Evolutionary conservation across 306 rosid genomes (phyloP).

Genomic region (Gynostemma pentaphyllum): DNA sequence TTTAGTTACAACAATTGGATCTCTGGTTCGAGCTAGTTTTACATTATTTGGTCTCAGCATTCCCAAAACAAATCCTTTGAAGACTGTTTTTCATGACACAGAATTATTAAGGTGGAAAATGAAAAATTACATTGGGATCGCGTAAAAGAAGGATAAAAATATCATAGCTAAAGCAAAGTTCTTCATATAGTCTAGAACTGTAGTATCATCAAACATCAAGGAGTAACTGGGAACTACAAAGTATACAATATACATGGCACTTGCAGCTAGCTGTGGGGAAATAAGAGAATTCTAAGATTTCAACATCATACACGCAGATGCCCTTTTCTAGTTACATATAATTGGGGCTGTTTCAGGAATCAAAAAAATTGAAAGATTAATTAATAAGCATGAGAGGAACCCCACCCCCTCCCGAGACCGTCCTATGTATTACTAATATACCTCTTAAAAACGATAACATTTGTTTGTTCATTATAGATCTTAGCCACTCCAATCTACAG

Average conservation of each 20-base stretch:
- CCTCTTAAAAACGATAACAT: neutral
- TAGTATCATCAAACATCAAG: neutral
- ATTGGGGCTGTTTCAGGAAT: neutral
- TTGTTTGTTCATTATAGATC: neutral
- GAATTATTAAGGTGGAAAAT: too few relatives aligned
- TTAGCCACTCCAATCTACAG: slow-evolving; percentile 6
- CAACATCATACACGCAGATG: neutral
- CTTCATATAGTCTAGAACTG: neutral
- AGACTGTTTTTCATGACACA: too few relatives aligned
- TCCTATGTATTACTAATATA: neutral
- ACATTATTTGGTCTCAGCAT: neutral
- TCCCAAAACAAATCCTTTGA: neutral
- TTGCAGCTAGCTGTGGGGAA: neutral
- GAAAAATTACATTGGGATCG: too few relatives aligned
- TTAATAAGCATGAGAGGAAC: too few relatives aligned
- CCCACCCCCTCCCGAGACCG: too few relatives aligned
- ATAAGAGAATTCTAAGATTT: slow-evolving; percentile 2
- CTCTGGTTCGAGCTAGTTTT: neutral
- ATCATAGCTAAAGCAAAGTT: neutral
- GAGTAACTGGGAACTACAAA: slow-evolving; percentile 2
- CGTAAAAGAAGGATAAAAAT: neutral
- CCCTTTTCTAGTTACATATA: neutral
- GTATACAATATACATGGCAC: slow-evolving; percentile 2
- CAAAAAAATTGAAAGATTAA: too few relatives aligned
- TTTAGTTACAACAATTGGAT: too few relatives aligned